Conservation (phyloP, 1,139 yeast genomes). For the Kodamaea suecica region DNA sequence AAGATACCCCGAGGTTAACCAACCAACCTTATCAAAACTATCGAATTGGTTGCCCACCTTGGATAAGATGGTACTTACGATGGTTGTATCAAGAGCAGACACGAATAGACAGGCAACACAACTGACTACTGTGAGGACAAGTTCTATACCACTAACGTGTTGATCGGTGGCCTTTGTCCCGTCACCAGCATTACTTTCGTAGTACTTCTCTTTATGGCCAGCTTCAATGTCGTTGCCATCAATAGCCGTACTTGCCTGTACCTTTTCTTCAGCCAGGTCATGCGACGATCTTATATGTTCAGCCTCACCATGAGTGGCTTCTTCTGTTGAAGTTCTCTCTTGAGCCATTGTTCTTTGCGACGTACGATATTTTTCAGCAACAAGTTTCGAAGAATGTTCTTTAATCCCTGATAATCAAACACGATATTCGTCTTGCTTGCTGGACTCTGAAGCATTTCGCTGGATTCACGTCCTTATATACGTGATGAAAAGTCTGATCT, state of each 20-base stretch:
- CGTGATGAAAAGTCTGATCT: too few relatives aligned
- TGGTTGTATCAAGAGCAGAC: conserved; percentile 24
- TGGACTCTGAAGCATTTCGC: too few relatives aligned
- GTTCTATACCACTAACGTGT: conserved; percentile 16
- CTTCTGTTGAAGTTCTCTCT: too few relatives aligned
- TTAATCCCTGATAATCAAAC: too few relatives aligned
- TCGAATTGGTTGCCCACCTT: conserved; percentile 19
- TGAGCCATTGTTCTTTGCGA: too few relatives aligned
- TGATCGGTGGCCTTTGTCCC: conserved; percentile 21
- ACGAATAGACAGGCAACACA: conserved; percentile 19
- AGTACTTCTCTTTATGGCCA: conserved; percentile 1
- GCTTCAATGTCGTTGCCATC: not conserved
- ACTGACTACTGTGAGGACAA: conserved; percentile 15
- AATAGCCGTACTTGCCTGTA: not conserved
- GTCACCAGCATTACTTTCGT: conserved; percentile 24
- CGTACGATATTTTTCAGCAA: too few relatives aligned
- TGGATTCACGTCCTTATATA: too few relatives aligned
- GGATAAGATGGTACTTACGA: conserved; percentile 21
- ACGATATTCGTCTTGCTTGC: too few relatives aligned
- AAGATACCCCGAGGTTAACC: conserved; percentile 22
- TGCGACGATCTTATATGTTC: too few relatives aligned
- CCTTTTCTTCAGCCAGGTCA: too few relatives aligned
- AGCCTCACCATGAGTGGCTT: too few relatives aligned
- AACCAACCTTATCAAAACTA: conserved; percentile 19
- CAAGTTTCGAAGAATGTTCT: too few relatives aligned